Evolutionary conservation across 2,329 filamentous ascomycete species (phyloP).

Genomic region (Scytalidium sp.): DNA sequence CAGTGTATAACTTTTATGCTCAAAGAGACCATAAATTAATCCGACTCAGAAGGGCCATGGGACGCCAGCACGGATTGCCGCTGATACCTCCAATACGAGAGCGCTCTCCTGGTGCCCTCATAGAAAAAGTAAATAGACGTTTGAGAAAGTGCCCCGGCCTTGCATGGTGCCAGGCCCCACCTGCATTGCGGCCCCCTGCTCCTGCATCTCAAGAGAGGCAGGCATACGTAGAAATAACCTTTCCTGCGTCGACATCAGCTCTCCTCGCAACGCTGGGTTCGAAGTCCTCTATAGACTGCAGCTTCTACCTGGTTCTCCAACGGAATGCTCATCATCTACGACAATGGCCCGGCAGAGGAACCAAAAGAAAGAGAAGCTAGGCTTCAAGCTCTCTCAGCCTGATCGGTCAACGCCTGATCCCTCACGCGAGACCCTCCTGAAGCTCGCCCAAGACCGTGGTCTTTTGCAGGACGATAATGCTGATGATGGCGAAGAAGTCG

Average conservation of each 20-base stretch:
- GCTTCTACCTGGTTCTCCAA: too few relatives aligned
- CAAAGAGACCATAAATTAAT: too few relatives aligned
- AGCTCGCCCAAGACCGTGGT: constrained; percentile 65
- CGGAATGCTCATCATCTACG: neutral
- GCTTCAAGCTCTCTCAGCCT: constrained; percentile 58
- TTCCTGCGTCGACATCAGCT: too few relatives aligned
- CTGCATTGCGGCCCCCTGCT: neutral
- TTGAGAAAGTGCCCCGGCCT: too few relatives aligned
- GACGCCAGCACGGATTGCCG: too few relatives aligned
- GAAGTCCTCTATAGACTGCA: neutral
- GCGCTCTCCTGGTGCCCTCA: too few relatives aligned
- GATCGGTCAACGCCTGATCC: constrained; percentile 59
- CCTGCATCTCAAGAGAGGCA: too few relatives aligned
- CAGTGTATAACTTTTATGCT: too few relatives aligned
- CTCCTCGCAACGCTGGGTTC: neutral
- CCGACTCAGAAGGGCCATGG: too few relatives aligned
- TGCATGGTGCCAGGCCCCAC: neutral
- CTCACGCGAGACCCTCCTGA: constrained; percentile 65
- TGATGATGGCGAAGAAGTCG: constrained; percentile 14
- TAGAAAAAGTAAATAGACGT: too few relatives aligned
- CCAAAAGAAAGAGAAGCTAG: constrained; percentile 44
- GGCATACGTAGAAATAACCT: too few relatives aligned
- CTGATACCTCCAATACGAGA: too few relatives aligned
- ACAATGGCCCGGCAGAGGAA: constrained; percentile 48
- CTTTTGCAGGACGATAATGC: constrained; percentile 33